Conservation (phyloP, 2,329 filamentous ascomycete genomes). For the Fusarium citri region DNA sequence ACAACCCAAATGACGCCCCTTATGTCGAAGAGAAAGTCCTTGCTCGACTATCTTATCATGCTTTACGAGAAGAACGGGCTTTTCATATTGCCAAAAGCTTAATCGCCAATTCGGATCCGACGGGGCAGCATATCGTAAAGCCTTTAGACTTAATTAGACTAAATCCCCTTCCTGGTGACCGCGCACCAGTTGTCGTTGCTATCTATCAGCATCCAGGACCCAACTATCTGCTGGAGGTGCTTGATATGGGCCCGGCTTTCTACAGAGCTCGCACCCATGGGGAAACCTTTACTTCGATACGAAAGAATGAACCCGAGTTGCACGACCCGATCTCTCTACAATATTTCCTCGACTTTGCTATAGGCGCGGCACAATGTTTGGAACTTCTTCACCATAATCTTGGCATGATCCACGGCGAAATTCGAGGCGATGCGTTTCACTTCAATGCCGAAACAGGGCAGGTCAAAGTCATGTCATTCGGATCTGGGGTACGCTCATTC, state of each 20-base stretch:
- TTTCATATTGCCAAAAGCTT: constrained; percentile 85
- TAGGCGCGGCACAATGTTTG: constrained; percentile 85
- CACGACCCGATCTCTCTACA: constrained; percentile 75
- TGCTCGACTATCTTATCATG: constrained; percentile 84
- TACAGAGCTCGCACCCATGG: constrained; percentile 67
- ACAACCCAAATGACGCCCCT: constrained; percentile 58
- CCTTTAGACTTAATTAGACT: constrained; percentile 84
- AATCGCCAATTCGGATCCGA: constrained; percentile 75
- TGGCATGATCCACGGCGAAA: constrained; percentile 88
- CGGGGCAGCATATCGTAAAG: constrained; percentile 80
- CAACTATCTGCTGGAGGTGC: constrained; percentile 76
- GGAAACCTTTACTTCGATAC: constrained; percentile 61
- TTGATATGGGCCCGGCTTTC: constrained; percentile 83
- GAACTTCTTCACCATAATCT: constrained; percentile 93
- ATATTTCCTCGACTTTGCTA: constrained; percentile 89
- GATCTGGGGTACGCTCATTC: constrained; percentile 87
- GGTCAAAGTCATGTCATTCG: constrained; percentile 86
- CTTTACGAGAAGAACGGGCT: constrained; percentile 85
- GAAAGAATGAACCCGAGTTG: constrained; percentile 60
- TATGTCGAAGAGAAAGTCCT: constrained; percentile 75
- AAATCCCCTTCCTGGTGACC: constrained; percentile 74
- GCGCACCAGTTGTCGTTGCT: constrained; percentile 77
- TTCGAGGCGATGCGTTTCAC: constrained; percentile 91
- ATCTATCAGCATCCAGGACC: constrained; percentile 83
- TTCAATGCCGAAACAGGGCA: constrained; percentile 76